A percentile compares a stretch with the other conserved stretches of the same genome.
These are phyloP conservation scores for Trypanosoma brucei DNA, from an alignment of 208 protist species.

Conservation along the genomic window DNA sequence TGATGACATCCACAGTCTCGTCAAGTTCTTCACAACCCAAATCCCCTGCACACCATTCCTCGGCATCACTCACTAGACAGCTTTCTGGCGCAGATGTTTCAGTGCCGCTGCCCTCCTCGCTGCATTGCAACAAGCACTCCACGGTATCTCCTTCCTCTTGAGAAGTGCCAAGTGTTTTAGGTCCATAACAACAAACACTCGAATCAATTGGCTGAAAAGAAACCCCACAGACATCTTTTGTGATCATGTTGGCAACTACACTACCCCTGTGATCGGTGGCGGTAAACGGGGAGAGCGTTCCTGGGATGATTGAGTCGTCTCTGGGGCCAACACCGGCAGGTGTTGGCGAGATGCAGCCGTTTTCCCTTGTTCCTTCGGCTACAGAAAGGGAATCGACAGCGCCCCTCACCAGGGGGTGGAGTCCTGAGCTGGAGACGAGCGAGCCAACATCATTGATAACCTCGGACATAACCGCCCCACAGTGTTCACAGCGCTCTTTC, in stretches of 20 bases:
- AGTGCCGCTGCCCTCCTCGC: too few species aligned
- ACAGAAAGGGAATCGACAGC: background rate
- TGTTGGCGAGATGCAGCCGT: background rate
- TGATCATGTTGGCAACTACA: too few species aligned
- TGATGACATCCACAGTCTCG: background rate
- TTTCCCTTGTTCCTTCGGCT: background rate
- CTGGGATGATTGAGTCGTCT: too few species aligned
- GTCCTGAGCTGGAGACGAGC: slow-evolving; percentile 18
- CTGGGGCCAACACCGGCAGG: background rate
- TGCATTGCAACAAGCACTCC: too few species aligned
- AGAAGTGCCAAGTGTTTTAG: too few species aligned
- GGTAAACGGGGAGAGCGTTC: too few species aligned
- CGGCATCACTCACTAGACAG: background rate
- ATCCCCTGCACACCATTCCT: background rate
- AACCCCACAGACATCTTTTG: too few species aligned
- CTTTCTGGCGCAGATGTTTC: background rate
- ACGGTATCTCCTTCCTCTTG: too few species aligned
- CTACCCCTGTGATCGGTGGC: too few species aligned
- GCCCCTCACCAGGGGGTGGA: background rate
- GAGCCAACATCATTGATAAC: slow-evolving; percentile 27
- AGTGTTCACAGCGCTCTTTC: slow-evolving; percentile 55
- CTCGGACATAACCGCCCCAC: slow-evolving; percentile 33
- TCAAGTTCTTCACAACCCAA: background rate
- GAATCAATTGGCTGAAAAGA: too few species aligned
- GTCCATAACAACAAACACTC: too few species aligned